Evolutionary conservation across 306 rosid species (phyloP).

Genomic region (Quercus variabilis): DNA sequence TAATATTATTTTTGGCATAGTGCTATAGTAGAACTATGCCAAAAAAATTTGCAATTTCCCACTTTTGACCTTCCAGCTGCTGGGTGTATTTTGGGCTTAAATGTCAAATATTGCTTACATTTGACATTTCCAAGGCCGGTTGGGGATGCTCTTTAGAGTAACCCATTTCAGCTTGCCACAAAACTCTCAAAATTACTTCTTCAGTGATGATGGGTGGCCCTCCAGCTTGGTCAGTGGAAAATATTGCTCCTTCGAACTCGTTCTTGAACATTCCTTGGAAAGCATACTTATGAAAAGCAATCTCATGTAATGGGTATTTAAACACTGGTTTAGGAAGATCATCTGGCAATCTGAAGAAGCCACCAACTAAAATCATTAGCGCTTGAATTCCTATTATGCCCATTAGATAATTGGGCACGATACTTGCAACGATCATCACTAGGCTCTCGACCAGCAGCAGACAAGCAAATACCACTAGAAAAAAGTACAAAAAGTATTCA

Average conservation of each 20-base stretch:
- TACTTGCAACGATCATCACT: constrained; percentile 50
- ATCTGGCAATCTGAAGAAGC: constrained; percentile 50
- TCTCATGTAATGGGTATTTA: constrained; percentile 52
- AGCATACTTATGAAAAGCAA: constrained; percentile 60
- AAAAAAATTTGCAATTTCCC: too few relatives aligned
- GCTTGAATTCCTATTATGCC: constrained; percentile 67
- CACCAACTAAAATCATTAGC: constrained; percentile 45
- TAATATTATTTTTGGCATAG: too few relatives aligned
- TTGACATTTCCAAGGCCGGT: too few relatives aligned
- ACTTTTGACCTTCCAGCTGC: too few relatives aligned
- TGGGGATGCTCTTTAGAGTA: too few relatives aligned
- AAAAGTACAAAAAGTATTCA: constrained; percentile 39
- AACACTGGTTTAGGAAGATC: constrained; percentile 51
- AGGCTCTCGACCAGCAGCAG: constrained; percentile 65
- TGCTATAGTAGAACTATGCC: too few relatives aligned
- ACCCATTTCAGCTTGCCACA: constrained; percentile 42
- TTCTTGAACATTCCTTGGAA: constrained; percentile 2
- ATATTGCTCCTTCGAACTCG: neutral
- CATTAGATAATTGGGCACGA: too few relatives aligned
- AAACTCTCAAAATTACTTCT: constrained; percentile 25
- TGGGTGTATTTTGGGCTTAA: too few relatives aligned
- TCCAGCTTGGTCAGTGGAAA: constrained; percentile 6
- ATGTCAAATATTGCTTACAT: too few relatives aligned
- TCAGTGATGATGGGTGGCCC: constrained; percentile 14
- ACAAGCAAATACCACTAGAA: constrained; percentile 35